A percentile compares a stretch with the other conserved stretches of the same genome.
phyloP scores from a whole-genome alignment of 371 early-diverging fungal species.

The Lichtheimia corymbifera region DNA sequence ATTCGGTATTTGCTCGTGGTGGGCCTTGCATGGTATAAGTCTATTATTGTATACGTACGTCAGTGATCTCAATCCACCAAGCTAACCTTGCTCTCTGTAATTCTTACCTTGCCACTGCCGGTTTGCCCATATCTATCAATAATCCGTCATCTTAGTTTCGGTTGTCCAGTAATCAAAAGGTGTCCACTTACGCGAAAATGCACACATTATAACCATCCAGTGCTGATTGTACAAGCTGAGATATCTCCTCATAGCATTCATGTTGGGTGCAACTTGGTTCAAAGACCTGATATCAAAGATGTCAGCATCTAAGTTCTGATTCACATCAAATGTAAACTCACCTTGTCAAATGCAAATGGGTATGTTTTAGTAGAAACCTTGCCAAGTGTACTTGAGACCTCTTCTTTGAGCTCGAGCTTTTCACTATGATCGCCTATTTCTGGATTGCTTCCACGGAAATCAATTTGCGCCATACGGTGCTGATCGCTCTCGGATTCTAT shows the following conservation, averaged over 20 bases:
- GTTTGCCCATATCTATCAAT: slow-evolving; percentile 92
- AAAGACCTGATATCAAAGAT: slow-evolving; percentile 61
- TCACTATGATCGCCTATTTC: slow-evolving; percentile 54
- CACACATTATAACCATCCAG: slow-evolving; percentile 98
- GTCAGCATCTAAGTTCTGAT: neutral
- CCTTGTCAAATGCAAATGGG: slow-evolving; percentile 83
- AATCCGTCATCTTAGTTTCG: neutral
- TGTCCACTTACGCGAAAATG: slow-evolving; percentile 80
- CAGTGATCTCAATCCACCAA: neutral
- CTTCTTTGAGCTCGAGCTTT: slow-evolving; percentile 52
- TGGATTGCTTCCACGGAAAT: slow-evolving; percentile 51
- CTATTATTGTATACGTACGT: slow-evolving; percentile 12
- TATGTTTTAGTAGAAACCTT: slow-evolving; percentile 50
- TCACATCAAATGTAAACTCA: slow-evolving; percentile 1
- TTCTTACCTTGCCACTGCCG: slow-evolving; percentile 88
- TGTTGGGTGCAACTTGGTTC: slow-evolving; percentile 70
- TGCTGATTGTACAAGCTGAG: slow-evolving; percentile 93
- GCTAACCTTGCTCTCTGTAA: too few species aligned
- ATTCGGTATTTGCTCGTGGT: slow-evolving; percentile 30
- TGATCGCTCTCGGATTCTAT: slow-evolving; percentile 23
- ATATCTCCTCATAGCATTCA: slow-evolving; percentile 93
- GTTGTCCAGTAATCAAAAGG: neutral
- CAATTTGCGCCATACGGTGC: slow-evolving; percentile 26
- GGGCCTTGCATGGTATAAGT: slow-evolving; percentile 86
- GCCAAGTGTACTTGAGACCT: slow-evolving; percentile 39